Percentiles rank a stretch among this genome's conserved stretches.
phyloP scores from a whole-genome alignment of 345 rosid genomes.

The Eucalyptus marginata region DNA sequence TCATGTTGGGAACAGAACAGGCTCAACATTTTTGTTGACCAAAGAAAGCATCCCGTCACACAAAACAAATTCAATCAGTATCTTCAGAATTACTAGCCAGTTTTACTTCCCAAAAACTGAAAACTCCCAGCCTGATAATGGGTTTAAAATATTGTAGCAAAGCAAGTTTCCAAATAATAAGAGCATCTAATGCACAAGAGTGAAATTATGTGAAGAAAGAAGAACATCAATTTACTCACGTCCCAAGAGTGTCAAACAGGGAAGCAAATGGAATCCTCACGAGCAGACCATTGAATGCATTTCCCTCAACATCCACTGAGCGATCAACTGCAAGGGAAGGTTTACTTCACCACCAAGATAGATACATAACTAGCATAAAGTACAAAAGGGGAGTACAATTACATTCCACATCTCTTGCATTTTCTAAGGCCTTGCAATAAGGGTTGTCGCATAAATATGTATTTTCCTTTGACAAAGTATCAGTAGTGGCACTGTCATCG shows the following conservation, averaged over 20 bases:
- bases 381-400: slow-evolving; percentile 10
- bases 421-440: slow-evolving; percentile 76
- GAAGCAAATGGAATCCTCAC: slow-evolving; percentile 87
- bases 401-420: slow-evolving; percentile 88
- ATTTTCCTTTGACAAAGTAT: slow-evolving; percentile 42
- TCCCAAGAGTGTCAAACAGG: slow-evolving; percentile 86
- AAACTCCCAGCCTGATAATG: not conserved
- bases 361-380: not conserved
- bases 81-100: not conserved
- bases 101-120: not conserved
- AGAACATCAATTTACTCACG: slow-evolving; percentile 30
- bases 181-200: not conserved
- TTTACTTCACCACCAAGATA: not conserved
- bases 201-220: not conserved
- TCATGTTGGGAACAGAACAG: not conserved
- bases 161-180: not conserved
- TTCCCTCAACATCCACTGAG: slow-evolving; percentile 64
- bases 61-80: not conserved
- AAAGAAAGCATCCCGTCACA: not conserved
- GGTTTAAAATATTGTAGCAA: not conserved
- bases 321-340: slow-evolving; percentile 57
- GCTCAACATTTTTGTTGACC: not conserved
- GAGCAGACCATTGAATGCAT: slow-evolving; percentile 36
- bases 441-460: slow-evolving; percentile 55
- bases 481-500: slow-evolving; percentile 46